Percentiles rank a stretch among this genome's conserved stretches.
Conservation (phyloP, 2,329 filamentous ascomycete genomes). For the Scedosporium apiospermum region DNA sequence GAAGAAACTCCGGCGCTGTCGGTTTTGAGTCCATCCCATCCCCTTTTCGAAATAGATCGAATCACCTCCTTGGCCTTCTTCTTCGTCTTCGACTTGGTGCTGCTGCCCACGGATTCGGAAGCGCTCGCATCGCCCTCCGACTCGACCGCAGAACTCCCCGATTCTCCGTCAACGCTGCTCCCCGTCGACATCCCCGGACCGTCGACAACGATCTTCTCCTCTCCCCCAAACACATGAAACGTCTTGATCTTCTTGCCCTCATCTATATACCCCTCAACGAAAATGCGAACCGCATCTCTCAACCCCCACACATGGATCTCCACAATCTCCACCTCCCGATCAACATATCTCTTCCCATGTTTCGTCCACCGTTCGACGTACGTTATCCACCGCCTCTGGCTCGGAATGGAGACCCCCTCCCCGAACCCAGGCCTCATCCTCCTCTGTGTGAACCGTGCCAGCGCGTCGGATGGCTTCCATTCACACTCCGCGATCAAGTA, state of each 20-base stretch:
- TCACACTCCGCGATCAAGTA: conserved; percentile 84
- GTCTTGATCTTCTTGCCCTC: conserved; percentile 78
- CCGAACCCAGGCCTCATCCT: conserved; percentile 88
- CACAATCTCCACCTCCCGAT: conserved; percentile 72
- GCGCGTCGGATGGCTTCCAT: conserved; percentile 43
- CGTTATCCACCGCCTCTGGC: conserved; percentile 75
- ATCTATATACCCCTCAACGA: conserved; percentile 77
- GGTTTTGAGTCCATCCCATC: not conserved
- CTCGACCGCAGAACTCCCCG: not conserved
- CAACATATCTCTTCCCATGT: conserved; percentile 67
- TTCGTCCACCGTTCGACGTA: conserved; percentile 85
- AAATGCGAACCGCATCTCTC: conserved; percentile 77
- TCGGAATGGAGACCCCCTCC: conserved; percentile 83
- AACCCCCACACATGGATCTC: conserved; percentile 89
- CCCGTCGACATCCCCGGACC: conserved; percentile 39
- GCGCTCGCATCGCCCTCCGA: not conserved
- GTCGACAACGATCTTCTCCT: conserved; percentile 63
- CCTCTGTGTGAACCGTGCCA: conserved; percentile 59
- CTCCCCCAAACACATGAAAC: conserved; percentile 69
- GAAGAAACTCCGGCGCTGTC: not conserved
- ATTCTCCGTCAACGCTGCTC: conserved; percentile 37
- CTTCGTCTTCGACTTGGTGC: not conserved
- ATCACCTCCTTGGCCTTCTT: not conserved
- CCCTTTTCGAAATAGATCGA: not conserved
- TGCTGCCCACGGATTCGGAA: not conserved